Evolutionary conservation across 805 yeast species (phyloP).

Genomic region (Candida quercuum): DNA sequence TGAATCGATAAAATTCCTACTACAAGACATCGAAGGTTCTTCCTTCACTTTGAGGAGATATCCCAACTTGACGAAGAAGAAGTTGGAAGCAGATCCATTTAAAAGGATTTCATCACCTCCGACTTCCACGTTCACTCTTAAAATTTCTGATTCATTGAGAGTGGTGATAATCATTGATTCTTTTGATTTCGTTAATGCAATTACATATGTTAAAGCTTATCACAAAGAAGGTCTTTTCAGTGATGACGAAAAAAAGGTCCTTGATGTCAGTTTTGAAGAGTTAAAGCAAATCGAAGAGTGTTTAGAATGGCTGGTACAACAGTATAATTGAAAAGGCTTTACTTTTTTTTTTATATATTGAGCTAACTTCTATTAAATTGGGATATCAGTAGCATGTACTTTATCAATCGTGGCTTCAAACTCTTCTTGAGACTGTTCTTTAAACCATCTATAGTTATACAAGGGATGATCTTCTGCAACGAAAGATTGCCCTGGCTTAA

Average conservation of each 20-base stretch:
- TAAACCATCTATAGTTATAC: conserved; percentile 2
- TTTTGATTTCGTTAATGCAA: conserved; percentile 19
- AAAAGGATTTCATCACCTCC: conserved; percentile 16
- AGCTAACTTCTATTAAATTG: not conserved
- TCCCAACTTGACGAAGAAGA: conserved; percentile 11
- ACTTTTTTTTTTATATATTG: not conserved
- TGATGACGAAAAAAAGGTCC: conserved; percentile 30
- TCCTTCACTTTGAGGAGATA: conserved; percentile 14
- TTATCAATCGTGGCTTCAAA: conserved; percentile 1
- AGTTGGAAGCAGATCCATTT: conserved; percentile 12
- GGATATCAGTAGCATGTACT: conserved; percentile 1
- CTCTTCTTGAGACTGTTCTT: not conserved
- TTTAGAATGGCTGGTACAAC: conserved; percentile 44
- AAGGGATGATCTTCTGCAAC: conserved; percentile 1
- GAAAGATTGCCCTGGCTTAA: not conserved
- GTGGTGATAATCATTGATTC: conserved; percentile 14
- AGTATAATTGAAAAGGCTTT: conserved; percentile 1
- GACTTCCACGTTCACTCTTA: conserved; percentile 29
- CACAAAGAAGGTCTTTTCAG: conserved; percentile 13
- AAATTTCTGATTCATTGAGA: conserved; percentile 5
- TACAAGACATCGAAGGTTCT: conserved; percentile 4
- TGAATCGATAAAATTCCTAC: conserved; percentile 9
- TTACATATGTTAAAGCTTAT: conserved; percentile 11
- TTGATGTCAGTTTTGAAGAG: conserved; percentile 45
- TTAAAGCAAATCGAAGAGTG: conserved; percentile 50